Percentiles rank a stretch among this genome's conserved stretches.
phyloP scores from a whole-genome alignment of 2,329 filamentous ascomycete species.

The Penicillium sp. region DNA sequence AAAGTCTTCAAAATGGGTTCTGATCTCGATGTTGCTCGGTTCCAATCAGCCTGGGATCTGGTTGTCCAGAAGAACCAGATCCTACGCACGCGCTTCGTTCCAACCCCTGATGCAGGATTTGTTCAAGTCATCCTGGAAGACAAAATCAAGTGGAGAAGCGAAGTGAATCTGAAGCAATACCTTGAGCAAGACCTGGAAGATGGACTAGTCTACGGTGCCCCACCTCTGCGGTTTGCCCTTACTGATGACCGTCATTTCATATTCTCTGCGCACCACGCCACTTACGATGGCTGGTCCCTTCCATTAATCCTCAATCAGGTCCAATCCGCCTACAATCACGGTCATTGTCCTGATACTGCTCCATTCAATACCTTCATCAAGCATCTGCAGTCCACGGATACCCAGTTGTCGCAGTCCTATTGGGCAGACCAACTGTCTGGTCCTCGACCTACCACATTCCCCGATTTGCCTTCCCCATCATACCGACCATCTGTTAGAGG shows the following conservation, averaged over 20 bases:
- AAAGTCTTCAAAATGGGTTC: too few species aligned
- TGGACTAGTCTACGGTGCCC: constrained; percentile 8
- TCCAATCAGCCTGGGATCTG: too few species aligned
- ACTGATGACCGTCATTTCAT: constrained; percentile 27
- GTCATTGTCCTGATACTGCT: neutral
- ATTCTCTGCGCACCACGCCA: constrained; percentile 47
- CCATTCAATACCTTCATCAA: constrained; percentile 4
- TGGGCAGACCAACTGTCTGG: constrained; percentile 12
- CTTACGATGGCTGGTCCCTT: constrained; percentile 46
- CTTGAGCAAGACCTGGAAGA: neutral
- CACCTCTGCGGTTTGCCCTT: too few species aligned
- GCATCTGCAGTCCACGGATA: neutral
- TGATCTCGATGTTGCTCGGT: too few species aligned
- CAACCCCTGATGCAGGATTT: too few species aligned
- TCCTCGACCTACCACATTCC: constrained; percentile 4
- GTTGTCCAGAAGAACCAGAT: too few species aligned
- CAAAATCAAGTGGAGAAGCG: too few species aligned
- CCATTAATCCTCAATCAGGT: constrained; percentile 23
- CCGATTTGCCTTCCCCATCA: constrained; percentile 1
- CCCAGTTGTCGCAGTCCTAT: constrained; percentile 1
- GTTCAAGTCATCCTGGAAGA: too few species aligned
- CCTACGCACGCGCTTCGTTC: too few species aligned
- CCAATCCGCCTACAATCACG: neutral
- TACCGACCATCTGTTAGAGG: constrained; percentile 12
- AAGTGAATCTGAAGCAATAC: too few species aligned